A percentile compares a stretch with the other conserved stretches of the same genome.
Conservation (phyloP, 2,329 filamentous ascomycete species). For the Alternaria arborescens region DNA sequence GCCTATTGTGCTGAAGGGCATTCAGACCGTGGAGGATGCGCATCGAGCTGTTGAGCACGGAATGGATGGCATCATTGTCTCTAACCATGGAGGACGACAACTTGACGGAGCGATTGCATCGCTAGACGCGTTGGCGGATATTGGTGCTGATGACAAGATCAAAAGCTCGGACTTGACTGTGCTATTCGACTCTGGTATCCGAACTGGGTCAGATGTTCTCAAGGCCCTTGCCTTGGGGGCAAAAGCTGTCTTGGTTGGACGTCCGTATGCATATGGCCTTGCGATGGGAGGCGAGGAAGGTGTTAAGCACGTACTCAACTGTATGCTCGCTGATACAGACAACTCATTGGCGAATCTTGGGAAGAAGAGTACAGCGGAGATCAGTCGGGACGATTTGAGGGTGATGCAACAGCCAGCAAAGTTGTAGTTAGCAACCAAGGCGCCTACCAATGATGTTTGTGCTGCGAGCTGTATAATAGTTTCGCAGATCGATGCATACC, state of each 20-base stretch:
- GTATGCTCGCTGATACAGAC: neutral
- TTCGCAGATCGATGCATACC: neutral
- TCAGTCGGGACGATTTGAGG: neutral
- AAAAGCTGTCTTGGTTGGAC: neutral
- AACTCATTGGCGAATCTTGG: neutral
- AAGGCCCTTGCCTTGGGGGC: neutral
- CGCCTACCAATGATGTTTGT: neutral
- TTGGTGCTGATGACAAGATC: neutral
- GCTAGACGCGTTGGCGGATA: neutral
- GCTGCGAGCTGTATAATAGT: neutral
- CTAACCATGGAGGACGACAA: neutral
- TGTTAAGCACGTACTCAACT: neutral
- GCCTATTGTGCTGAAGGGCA: neutral
- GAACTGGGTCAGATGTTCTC: neutral
- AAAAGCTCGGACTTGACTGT: neutral
- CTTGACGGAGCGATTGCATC: neutral
- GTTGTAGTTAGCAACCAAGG: neutral
- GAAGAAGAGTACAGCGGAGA: neutral
- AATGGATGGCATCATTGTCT: neutral
- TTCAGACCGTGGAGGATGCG: neutral
- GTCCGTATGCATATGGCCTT: neutral
- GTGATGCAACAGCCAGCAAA: neutral
- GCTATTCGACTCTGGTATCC: neutral
- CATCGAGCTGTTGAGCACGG: neutral
- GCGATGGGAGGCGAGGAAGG: neutral